Evolutionary conservation across 2,329 filamentous ascomycete species (phyloP).

Genomic region (Fusarium chuoi): DNA sequence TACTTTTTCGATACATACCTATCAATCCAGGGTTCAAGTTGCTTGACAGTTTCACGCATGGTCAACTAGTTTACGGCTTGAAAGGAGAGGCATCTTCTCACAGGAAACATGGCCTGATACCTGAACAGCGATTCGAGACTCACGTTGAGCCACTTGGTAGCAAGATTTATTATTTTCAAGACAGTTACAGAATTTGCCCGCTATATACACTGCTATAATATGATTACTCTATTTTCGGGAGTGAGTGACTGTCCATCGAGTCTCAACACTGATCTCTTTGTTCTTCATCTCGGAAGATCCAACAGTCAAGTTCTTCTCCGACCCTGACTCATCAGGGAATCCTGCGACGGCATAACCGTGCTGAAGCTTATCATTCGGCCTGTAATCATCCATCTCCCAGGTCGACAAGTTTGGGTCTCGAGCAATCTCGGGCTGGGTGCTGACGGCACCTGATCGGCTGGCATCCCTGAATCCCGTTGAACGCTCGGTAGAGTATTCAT

Average conservation of each 20-base stretch:
- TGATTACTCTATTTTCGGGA: background rate
- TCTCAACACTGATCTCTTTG: conserved; percentile 39
- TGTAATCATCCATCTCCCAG: conserved; percentile 43
- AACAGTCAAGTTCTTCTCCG: conserved; percentile 41
- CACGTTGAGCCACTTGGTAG: background rate
- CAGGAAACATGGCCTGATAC: background rate
- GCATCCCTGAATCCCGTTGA: conserved; percentile 30
- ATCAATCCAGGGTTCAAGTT: background rate
- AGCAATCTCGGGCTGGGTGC: conserved; percentile 1
- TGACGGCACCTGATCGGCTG: conserved; percentile 29
- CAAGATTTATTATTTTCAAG: conserved; percentile 3
- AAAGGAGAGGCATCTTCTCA: accelerated
- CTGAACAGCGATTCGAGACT: background rate
- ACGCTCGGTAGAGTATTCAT: conserved; percentile 42
- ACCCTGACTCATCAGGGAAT: conserved; percentile 36
- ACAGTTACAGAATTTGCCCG: background rate
- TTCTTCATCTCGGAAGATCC: conserved; percentile 5
- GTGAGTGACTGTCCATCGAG: conserved; percentile 39
- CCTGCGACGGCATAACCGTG: conserved; percentile 21
- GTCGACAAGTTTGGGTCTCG: conserved; percentile 24
- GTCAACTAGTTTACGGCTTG: background rate
- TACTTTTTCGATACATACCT: background rate
- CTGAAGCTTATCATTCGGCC: conserved; percentile 17
- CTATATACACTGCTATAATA: background rate
- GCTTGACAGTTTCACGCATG: accelerated